phyloP scores from a whole-genome alignment of 2,329 filamentous ascomycete genomes.

The Colletotrichum limetticola region DNA sequence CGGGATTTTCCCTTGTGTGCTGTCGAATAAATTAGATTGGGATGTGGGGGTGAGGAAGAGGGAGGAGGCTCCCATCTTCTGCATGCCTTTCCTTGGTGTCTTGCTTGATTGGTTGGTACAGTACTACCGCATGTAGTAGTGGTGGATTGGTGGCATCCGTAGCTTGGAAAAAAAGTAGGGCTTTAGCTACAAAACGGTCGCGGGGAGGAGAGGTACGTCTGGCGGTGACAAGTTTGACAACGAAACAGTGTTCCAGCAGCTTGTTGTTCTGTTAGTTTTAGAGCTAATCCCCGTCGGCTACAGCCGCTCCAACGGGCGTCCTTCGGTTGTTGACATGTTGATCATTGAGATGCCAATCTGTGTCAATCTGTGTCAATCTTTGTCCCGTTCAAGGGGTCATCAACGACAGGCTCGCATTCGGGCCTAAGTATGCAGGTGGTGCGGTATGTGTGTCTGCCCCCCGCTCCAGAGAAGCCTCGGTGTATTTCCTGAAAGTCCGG shows the following conservation, averaged over 20 bases:
- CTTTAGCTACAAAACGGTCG: neutral
- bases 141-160: no score
- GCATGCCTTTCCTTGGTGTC: neutral
- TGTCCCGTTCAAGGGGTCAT: neutral
- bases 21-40: neutral
- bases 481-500: neutral
- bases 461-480: neutral
- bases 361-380: conserved; percentile 9
- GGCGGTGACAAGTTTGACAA: neutral
- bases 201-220: neutral
- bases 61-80: neutral
- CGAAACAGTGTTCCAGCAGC: neutral
- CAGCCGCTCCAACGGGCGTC: conserved; percentile 27
- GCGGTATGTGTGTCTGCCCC: neutral
- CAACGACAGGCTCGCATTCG: neutral
- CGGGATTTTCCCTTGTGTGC: neutral
- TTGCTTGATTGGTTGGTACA: no score
- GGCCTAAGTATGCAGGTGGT: neutral
- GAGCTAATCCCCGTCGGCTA: conserved; percentile 11
- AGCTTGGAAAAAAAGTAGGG: neutral
- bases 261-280: neutral
- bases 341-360: conserved; percentile 1
- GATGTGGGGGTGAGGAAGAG: neutral
- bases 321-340: neutral
- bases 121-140: neutral